phyloP scores from a whole-genome alignment of 345 rosid species.

The Eucalyptus melliodora region DNA sequence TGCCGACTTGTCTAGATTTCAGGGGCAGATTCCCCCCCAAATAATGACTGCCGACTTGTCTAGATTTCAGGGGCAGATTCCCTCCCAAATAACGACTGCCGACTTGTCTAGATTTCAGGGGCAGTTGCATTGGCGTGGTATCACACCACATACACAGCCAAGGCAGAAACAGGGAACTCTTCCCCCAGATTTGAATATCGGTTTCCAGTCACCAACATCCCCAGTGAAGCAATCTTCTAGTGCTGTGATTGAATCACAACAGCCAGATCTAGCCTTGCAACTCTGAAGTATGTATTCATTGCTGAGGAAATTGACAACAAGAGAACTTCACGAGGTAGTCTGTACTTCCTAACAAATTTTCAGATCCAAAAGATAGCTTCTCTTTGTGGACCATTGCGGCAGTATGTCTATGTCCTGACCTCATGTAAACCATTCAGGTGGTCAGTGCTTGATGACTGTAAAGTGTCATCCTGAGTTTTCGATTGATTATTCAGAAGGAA shows the following conservation, averaged over 20 bases:
- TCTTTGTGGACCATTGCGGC: background rate
- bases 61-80: too few species aligned
- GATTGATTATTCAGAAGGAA: background rate
- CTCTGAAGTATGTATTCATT: constrained; percentile 19
- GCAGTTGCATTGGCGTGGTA: constrained; percentile 54
- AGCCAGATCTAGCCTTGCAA: constrained; percentile 92
- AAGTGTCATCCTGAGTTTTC: background rate
- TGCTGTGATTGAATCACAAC: constrained; percentile 67
- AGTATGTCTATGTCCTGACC: background rate
- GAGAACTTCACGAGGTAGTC: background rate
- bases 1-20: constrained; percentile 50
- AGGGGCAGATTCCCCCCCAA: constrained; percentile 12
- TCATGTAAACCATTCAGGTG: background rate
- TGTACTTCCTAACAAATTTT: background rate
- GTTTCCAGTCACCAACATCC: constrained; percentile 83
- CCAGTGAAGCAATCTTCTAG: constrained; percentile 74
- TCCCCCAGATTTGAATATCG: constrained; percentile 85
- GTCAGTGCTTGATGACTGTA: background rate
- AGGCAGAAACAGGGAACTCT: constrained; percentile 58
- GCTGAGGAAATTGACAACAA: background rate
- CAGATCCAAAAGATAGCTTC: background rate
- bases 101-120: constrained; percentile 53
- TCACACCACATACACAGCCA: constrained; percentile 34
- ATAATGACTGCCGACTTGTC: too few species aligned
- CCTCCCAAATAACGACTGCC: constrained; percentile 29